Evolutionary conservation across 2,329 filamentous ascomycete genomes (phyloP).

Genomic region (Pseudopyrenochaeta lycopersici): DNA sequence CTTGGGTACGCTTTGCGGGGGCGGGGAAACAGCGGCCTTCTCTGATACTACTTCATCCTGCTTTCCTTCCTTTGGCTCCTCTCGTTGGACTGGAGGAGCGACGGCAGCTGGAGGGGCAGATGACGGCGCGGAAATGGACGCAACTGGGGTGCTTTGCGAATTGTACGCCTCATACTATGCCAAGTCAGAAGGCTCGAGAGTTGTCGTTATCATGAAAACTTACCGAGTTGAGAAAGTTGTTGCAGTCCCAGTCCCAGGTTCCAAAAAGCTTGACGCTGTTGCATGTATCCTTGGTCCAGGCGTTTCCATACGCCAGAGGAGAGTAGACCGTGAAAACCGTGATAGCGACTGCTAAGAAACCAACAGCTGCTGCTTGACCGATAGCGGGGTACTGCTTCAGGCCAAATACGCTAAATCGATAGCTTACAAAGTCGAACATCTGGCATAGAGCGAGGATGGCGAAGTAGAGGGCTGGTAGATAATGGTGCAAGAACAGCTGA

Average conservation of each 20-base stretch:
- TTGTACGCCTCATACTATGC: conserved; percentile 44
- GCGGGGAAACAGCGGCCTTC: conserved; percentile 40
- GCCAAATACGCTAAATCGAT: conserved; percentile 73
- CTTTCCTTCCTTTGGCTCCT: conserved; percentile 24
- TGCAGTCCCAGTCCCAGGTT: conserved; percentile 98
- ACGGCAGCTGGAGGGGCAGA: conserved; percentile 34
- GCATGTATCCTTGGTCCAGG: conserved; percentile 91
- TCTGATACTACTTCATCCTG: conserved; percentile 35
- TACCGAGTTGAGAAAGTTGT: conserved; percentile 87
- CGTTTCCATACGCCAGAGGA: conserved; percentile 90
- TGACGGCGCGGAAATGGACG: conserved; percentile 36
- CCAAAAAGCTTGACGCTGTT: conserved; percentile 84
- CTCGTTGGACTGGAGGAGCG: conserved; percentile 22
- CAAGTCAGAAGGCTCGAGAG: conserved; percentile 21
- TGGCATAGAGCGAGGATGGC: conserved; percentile 89
- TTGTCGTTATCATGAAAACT: conserved; percentile 55
- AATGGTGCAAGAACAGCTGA: conserved; percentile 98
- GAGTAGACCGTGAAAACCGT: conserved; percentile 85
- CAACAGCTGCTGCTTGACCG: conserved; percentile 76
- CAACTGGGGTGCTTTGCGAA: conserved; percentile 19
- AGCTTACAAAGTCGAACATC: conserved; percentile 83
- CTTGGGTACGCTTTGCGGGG: conserved; percentile 32
- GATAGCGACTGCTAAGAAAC: conserved; percentile 78
- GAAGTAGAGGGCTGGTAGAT: conserved; percentile 97
- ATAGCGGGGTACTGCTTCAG: conserved; percentile 75